Conservation (phyloP, 768 basidiomycete genomes). For the Tulasnella sp. region DNA sequence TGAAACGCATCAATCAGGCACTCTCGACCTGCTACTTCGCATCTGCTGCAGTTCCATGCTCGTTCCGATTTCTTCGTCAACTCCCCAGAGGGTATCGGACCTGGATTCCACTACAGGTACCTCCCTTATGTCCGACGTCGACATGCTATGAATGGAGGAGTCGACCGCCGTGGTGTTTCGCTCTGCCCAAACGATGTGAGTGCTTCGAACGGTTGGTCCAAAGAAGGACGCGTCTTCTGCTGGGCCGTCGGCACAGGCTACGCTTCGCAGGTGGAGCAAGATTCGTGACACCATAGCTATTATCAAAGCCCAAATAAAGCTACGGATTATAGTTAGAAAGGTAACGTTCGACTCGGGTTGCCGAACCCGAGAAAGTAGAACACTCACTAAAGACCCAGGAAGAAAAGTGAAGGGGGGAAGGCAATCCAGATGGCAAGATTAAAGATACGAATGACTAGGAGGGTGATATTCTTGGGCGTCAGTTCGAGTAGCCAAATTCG, state of each 20-base stretch:
- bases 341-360: neutral
- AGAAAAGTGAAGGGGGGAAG: neutral
- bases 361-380: neutral
- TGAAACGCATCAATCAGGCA: neutral
- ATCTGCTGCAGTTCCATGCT: neutral
- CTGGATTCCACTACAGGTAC: neutral
- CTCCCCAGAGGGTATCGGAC: neutral
- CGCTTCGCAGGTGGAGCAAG: neutral
- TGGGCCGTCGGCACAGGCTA: neutral
- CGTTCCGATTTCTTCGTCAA: neutral
- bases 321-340: neutral
- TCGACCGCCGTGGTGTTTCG: neutral
- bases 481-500: neutral
- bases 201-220: neutral
- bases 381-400: slow-evolving; percentile 3
- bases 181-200: neutral
- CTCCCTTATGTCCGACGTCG: neutral
- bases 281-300: slow-evolving; percentile 15
- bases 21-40: neutral
- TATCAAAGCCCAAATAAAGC: slow-evolving; percentile 7
- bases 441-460: neutral
- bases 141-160: neutral
- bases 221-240: neutral
- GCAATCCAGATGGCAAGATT: slow-evolving; percentile 9
- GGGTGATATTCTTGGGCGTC: neutral